Evolutionary conservation across 768 basidiomycete species (phyloP).

Genomic region (Trametes villosa): DNA sequence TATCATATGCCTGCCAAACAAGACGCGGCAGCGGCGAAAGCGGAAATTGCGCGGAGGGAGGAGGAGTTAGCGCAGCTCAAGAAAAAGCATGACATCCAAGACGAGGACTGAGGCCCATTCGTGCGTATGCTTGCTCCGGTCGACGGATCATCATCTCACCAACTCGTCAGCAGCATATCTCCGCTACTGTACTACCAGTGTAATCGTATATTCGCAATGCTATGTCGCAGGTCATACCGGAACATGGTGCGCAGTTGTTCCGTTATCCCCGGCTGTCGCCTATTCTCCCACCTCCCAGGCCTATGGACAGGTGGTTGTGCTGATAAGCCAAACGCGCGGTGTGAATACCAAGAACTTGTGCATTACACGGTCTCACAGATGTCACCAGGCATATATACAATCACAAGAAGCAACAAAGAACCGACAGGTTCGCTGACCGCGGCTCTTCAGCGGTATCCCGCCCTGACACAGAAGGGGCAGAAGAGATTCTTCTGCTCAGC

Average conservation of each 20-base stretch:
- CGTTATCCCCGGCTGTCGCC: neutral
- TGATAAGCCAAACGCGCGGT: neutral
- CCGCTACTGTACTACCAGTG: neutral
- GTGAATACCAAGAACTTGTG: neutral
- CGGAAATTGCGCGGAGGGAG: conserved; percentile 89
- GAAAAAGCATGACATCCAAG: conserved; percentile 78
- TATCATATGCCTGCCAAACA: conserved; percentile 99
- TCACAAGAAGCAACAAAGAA: neutral
- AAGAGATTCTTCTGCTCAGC: conserved; percentile 63
- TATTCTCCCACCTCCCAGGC: neutral
- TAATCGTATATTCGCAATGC: neutral
- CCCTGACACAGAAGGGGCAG: conserved; percentile 54
- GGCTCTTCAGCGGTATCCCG: conserved; percentile 6
- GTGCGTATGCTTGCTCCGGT: neutral
- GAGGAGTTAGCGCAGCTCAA: conserved; percentile 88
- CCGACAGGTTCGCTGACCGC: neutral
- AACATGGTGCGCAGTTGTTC: neutral
- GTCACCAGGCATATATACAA: neutral
- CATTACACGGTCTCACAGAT: neutral
- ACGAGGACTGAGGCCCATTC: conserved; percentile 56
- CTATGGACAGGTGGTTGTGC: too few relatives aligned
- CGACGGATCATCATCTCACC: neutral
- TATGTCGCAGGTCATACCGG: neutral
- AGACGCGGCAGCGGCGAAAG: conserved; percentile 90
- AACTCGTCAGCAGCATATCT: neutral